A percentile compares a stretch with the other conserved stretches of the same genome.
Conservation (phyloP, 2,329 filamentous ascomycete species). For the Alternaria solani region DNA sequence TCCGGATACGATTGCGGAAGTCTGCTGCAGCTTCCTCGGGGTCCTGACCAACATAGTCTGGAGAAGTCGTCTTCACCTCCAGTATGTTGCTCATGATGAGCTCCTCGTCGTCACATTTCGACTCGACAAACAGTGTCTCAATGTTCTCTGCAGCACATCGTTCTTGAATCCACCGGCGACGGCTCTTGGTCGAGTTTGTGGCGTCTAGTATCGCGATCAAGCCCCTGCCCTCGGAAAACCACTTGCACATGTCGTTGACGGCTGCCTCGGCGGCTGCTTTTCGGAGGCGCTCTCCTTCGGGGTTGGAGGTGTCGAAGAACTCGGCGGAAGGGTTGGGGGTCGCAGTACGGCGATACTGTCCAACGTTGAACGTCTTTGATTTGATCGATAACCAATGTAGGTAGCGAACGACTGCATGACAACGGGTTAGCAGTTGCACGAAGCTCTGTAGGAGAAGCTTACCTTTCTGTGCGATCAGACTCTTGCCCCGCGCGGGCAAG, state of each 20-base stretch:
- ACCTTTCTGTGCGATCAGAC: constrained; percentile 97
- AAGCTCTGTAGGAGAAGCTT: constrained; percentile 35
- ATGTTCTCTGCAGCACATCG: constrained; percentile 77
- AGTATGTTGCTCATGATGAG: constrained; percentile 98
- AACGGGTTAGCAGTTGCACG: constrained; percentile 19
- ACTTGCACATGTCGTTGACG: constrained; percentile 90
- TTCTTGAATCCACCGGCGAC: constrained; percentile 90
- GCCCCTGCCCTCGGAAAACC: constrained; percentile 81
- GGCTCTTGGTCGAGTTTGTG: constrained; percentile 91
- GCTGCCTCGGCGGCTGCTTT: constrained; percentile 90
- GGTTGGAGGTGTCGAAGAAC: constrained; percentile 93
- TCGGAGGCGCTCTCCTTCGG: constrained; percentile 88
- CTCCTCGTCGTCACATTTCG: constrained; percentile 93
- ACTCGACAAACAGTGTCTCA: constrained; percentile 95
- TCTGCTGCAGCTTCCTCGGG: constrained; percentile 89
- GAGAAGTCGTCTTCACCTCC: constrained; percentile 95
- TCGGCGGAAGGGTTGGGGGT: constrained; percentile 90
- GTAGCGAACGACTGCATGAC: constrained; percentile 68
- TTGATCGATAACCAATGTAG: constrained; percentile 96
- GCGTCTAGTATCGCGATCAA: constrained; percentile 94
- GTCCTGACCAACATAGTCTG: constrained; percentile 93
- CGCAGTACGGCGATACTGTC: constrained; percentile 88
- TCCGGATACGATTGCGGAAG: constrained; percentile 91
- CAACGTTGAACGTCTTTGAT: constrained; percentile 95
- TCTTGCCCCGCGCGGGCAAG: constrained; percentile 93